phyloP scores from a whole-genome alignment of 164 flowering plant genomes.

The Aristolochia contorta region DNA sequence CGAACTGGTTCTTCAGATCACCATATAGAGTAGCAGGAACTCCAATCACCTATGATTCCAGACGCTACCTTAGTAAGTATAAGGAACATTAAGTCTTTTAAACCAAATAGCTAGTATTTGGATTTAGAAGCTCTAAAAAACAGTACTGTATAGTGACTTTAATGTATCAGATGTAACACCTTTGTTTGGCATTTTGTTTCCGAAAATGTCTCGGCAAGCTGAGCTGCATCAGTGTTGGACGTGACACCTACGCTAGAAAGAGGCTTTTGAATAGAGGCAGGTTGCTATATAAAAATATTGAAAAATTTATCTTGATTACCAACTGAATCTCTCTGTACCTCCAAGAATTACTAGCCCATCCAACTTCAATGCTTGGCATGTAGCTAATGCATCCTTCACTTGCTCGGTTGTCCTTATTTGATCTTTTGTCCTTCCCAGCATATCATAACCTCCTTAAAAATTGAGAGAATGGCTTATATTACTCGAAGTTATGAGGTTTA shows the following conservation, averaged over 20 bases:
- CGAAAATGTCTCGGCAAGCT: conserved; percentile 13
- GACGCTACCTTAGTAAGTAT: neutral
- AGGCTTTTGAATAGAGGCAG: neutral
- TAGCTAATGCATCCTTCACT: conserved; percentile 7
- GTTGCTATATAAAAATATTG: neutral
- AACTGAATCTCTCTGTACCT: conserved; percentile 1
- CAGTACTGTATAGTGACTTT: neutral
- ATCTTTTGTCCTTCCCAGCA: conserved; percentile 22
- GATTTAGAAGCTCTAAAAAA: neutral
- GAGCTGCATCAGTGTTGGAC: conserved; percentile 17
- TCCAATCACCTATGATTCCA: conserved; percentile 68
- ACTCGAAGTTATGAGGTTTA: neutral
- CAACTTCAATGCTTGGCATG: conserved; percentile 8
- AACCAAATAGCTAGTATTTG: neutral
- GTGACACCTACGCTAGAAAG: conserved; percentile 7
- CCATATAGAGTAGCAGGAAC: conserved; percentile 94
- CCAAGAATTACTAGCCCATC: conserved; percentile 14
- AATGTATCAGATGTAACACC: neutral
- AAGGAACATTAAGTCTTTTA: neutral
- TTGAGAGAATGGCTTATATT: neutral
- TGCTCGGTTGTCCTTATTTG: conserved; percentile 16
- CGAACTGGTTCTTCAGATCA: conserved; percentile 91
- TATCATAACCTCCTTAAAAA: conserved; percentile 17
- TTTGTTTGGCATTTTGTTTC: conserved; percentile 12
- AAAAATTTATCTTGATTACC: no score